Base-by-base conservation (phyloP, 2,329 filamentous ascomycete genomes). In the Taxawa tesnikishii region DNA sequence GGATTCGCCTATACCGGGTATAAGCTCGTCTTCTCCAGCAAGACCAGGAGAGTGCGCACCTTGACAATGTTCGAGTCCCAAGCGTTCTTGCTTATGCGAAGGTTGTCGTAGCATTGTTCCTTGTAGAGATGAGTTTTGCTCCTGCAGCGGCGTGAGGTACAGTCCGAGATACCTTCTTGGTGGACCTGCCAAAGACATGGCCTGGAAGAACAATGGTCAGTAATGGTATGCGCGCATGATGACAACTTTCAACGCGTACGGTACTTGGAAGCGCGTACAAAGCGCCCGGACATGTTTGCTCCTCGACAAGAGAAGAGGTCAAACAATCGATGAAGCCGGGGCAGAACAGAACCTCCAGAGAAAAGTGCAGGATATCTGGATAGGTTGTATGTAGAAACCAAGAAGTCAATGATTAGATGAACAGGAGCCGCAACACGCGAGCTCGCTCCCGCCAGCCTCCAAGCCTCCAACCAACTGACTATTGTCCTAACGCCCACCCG, bases 51-150 rank as follows among this genome's bases (percentile, higher is more conserved):
- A 21, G 24, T 44, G 54, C 69, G 57, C 59, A 92, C 85, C 79
- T 96, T 96, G 64, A 96, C 73, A 53, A 98, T 67, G 65, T 98
- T 98, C 51, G 87, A 94, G 60, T 98, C 90, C 90, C 90, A 98
- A 34, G 90, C 90, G 76, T 98, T 98, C 62, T 81, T 83, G 53
- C 85, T 94, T 60, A 98, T 84, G 56, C 84, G 83, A 47, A 98
- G 68, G 61, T 96, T 96, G 62, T 98, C 90, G 65, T 96, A 98
- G 69, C 87, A 94, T 72, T 83, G 83, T 59, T 98, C 90, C 73
- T 77, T 25, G 11, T 7, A 15, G 12, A 14, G 26, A 34, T 13
- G 29, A 26, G 34, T 31, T 3, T 9, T 14, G 25, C 12, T 4
- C 18, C 12, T n/a, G n/a, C n/a, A n/a, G n/a, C n/a, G n/a, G n/a